Conservation (phyloP, 192 early-diverging fungal species). For the Geranomyces michiganensis region DNA sequence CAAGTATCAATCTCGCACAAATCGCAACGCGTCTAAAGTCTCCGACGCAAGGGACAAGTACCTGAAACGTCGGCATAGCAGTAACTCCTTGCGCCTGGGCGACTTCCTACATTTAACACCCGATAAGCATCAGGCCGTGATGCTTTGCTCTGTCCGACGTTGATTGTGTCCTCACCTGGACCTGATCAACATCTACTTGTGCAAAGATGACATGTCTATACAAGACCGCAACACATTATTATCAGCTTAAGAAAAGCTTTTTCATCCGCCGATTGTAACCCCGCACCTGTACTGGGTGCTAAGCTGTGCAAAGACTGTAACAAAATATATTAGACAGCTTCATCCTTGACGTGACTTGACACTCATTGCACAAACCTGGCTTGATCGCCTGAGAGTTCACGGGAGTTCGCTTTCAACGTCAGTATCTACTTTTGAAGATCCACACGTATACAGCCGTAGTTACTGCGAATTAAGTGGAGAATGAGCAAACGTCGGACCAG, state of each 20-base stretch:
- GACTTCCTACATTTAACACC: conserved; percentile 24
- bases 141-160: background rate
- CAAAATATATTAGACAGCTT: too few relatives aligned
- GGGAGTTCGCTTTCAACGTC: too few relatives aligned
- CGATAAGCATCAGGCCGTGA: background rate
- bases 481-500: conserved; percentile 3
- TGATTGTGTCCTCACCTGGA: conserved; percentile 42
- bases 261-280: too few relatives aligned
- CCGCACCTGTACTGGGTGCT: conserved; percentile 35
- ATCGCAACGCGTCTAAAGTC: too few relatives aligned
- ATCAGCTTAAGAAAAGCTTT: too few relatives aligned
- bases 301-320: conserved; percentile 42
- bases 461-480: background rate
- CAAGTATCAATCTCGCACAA: too few relatives aligned
- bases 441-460: too few relatives aligned
- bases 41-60: background rate
- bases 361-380: conserved; percentile 29
- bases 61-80: conserved; percentile 82
- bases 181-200: conserved; percentile 52
- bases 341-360: background rate
- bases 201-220: conserved; percentile 44
- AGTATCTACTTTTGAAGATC: too few relatives aligned
- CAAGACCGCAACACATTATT: background rate
- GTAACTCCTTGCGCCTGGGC: conserved; percentile 30
- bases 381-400: conserved; percentile 24